Evolutionary conservation across 2,329 filamentous ascomycete genomes (phyloP), one percentile per base, ranked within the genome.

Genomic region (Dichotomopilus funicola): DNA sequence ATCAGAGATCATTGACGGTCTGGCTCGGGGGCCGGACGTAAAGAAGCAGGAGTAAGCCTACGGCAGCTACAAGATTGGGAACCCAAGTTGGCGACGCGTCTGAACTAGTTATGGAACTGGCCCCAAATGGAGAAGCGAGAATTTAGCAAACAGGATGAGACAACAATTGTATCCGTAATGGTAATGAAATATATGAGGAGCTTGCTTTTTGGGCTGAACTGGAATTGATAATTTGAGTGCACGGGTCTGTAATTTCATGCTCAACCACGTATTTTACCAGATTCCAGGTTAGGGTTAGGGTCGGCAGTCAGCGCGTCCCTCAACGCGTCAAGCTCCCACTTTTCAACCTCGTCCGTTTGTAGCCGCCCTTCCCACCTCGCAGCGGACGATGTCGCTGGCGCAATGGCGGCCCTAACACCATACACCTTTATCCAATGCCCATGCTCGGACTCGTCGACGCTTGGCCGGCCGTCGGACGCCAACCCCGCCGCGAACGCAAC

Each of bases 351-450:
- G 31, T 34, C 19, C 12, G 36, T 38, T 19, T 11, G n/a, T 1
- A 4, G 43, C 13, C 13, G 12, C 34, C 33, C 13, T 35, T 49
- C n/a, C 4, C 51, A 37, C 33, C 33, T 45, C 31, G 49, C 43
- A 27, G 51, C 57, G 54, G 51, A 55, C 2, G 19, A 27, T 27
- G 19, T 27, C 19, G 19, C 6, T 45, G 51, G 49, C 58, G 45
- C 55, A 12, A 82, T 82, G 79, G 68, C 77, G 55, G 70, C 72
- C 52, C 74, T 79, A 61, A 77, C 74, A 49, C 82, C 82, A 1
- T 86, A 86, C 72, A 83, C 80, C 52, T 86, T 81, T 68, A 82
- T 86, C 34, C 83, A 85, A 68, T 86, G 83, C 64, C 83, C 83
- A 45, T 86, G 83, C 67, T 81, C 80, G 40, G 79, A 82, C 54